Base-by-base conservation (phyloP, 2,329 filamentous ascomycete genomes). In the Calonectria pseudoreteaudii region DNA sequence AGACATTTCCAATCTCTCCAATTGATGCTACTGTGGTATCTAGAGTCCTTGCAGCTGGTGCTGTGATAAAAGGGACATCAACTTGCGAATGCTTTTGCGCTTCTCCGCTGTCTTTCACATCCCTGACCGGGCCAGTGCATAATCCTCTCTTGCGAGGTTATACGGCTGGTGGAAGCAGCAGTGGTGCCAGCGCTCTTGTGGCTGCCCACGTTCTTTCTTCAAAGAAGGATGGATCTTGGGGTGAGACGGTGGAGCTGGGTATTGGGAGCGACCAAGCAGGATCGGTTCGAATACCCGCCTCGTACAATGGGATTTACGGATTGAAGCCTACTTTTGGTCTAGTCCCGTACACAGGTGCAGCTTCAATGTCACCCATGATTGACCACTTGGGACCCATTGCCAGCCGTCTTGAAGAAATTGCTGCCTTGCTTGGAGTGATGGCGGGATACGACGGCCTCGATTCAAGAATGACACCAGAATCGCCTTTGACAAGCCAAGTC, bases 321-420 rank as follows among this genome's bases (percentile, higher is more conserved):
- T 77, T 86, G 10, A 86, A 86, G 70, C 84, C 85, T 4, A 86
- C 85, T 0, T 83, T 82, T 77, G 85, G 85, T 1, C 77, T 88
- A 8, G 80, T 88, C 0, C 87, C 87, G 1, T 88, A 88, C 72
- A 87, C 86, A 0, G 86, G 86, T 0, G 84, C 85, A 20, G 82
- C 82, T 7, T 80, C 82, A 6, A 80, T 87, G 73, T 77, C 83
- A 23, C 83, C 86, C 0, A 85, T 86, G 78, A 86, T 87, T 56
- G 87, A 88, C 75, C 86, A 88, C 74, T 76, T 85, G 8, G 86
- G 86, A 1, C 87, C 86, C 1, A 85, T 88, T 76, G 84, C 86
- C 0, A 74, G 81, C 28, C 84, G 73, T 1, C 75, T 88, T 1
- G 82, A 86, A 31, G 86, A 87, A 52, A 82, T 84, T 60, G 69